A percentile compares a stretch with the other conserved stretches of the same genome.
Evolutionary conservation across 768 basidiomycete genomes (phyloP).

Genomic region (Auricularia sp.): DNA sequence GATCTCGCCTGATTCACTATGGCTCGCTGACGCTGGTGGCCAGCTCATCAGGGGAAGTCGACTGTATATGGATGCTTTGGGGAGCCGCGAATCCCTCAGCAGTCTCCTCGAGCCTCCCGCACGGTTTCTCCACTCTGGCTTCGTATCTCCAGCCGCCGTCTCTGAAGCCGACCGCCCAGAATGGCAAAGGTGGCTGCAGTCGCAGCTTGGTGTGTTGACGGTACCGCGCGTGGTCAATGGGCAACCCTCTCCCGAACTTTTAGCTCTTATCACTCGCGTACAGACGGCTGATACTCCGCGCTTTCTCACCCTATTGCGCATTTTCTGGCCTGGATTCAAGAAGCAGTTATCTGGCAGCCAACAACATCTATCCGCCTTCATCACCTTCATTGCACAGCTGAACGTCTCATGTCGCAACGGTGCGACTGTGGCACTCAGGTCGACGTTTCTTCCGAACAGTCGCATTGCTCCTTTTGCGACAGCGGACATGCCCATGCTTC

Average conservation of each 20-base stretch:
- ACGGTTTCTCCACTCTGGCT: neutral
- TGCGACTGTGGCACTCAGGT: neutral
- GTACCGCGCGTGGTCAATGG: neutral
- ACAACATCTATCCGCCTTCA: neutral
- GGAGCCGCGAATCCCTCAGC: neutral
- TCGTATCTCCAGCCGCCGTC: neutral
- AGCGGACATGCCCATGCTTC: neutral
- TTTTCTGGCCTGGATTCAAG: neutral
- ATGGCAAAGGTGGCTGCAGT: neutral
- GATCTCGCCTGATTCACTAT: neutral
- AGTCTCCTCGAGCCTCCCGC: neutral
- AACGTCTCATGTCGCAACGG: neutral
- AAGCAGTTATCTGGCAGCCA: neutral
- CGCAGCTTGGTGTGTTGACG: neutral
- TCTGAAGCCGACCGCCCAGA: neutral
- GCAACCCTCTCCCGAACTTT: too few relatives aligned
- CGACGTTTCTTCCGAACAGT: neutral
- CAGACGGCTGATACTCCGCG: too few relatives aligned
- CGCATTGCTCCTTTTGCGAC: neutral
- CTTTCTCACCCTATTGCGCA: too few relatives aligned
- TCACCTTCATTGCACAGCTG: neutral
- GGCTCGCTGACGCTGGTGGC: neutral
- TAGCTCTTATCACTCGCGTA: too few relatives aligned
- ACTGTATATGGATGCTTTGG: neutral
- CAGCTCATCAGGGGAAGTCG: neutral